Base-by-base conservation (phyloP, 441 rosid species). In the Viola pubescens region DNA sequence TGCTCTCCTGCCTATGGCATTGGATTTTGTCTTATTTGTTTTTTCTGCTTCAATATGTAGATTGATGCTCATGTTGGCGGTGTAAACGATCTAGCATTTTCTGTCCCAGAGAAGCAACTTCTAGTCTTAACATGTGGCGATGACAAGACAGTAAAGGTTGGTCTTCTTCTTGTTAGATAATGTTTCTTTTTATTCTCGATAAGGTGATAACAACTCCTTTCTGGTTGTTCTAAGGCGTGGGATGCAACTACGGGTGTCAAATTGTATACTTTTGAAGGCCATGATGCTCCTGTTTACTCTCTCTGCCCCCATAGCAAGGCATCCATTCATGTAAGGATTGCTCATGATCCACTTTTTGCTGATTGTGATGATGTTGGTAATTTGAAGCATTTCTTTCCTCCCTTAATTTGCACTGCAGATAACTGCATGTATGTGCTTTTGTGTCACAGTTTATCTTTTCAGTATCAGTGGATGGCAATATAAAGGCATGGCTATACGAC, bases 21-120 rank as follows among this genome's bases (percentile, higher is more conserved):
- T 56, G 48, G 14, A 1, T 58, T 54, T 67, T 59, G 9, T 43
- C 46, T 4, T 37, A 19, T 12, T 5, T 5, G 19, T 10, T 47
- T 52, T 44, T 9, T 4, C 58, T 62, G 16, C 42, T 62, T 46
- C 34, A 26, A 39, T 50, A 62, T 57, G 37, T 57, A 84, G 89
- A 81, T 84, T 34, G 89, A 84, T 58, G 85, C 85, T 62, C 87
- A 84, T 75, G 64, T 66, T 44, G 89, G 87, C 26, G 78, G 79
- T 11, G 83, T 78, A 60, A 84, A 81, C 55, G 83, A 81, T 61
- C 60, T 84, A 63, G 81, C 83, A 41, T 84, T 81, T 63, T 62
- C 82, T 8, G 47, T 34, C 13, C 81, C 79, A 42, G 34, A 59
- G 55, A 66, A 73, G 56, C 68, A 74, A 67, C 72, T 67, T 26